These are phyloP conservation scores for Triticum monococcum DNA, from an alignment of 176 grass and related monocot species.

Conservation along the genomic window DNA sequence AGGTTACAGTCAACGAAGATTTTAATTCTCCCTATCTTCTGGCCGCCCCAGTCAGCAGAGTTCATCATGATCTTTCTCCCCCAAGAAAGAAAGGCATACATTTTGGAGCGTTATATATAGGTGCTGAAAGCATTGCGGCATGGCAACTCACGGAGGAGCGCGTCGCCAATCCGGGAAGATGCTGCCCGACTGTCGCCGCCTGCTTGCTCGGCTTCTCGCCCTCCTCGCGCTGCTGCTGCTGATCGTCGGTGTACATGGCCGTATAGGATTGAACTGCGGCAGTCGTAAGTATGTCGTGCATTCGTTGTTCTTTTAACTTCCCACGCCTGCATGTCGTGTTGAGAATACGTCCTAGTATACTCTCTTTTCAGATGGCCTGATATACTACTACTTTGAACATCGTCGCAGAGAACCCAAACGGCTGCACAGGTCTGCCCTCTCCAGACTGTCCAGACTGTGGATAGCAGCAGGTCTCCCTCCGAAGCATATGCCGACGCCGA, in stretches of 20 bases:
- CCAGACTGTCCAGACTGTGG: background rate
- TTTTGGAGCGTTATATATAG: background rate
- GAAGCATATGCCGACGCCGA: background rate
- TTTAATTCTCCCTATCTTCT: no score
- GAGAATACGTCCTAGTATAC: no score
- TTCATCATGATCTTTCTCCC: background rate
- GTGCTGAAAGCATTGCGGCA: background rate
- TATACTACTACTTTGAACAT: background rate
- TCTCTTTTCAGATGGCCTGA: background rate
- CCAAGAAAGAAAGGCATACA: background rate
- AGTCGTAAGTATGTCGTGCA: background rate
- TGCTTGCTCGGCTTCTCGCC: background rate
- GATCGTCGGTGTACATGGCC: no score
- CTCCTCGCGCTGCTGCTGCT: background rate
- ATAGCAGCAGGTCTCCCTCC: background rate
- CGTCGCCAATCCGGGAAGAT: background rate
- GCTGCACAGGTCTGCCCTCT: background rate
- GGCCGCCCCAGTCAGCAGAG: no score
- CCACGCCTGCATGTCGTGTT: no score
- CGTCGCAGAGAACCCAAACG: background rate
- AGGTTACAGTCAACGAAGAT: no score
- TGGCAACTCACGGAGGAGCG: background rate
- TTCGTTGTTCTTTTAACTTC: background rate
- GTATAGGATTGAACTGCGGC: background rate
- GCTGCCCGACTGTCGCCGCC: background rate